Conservation (phyloP, 2,329 filamentous ascomycete species). For the Talaromyces sp. region DNA sequence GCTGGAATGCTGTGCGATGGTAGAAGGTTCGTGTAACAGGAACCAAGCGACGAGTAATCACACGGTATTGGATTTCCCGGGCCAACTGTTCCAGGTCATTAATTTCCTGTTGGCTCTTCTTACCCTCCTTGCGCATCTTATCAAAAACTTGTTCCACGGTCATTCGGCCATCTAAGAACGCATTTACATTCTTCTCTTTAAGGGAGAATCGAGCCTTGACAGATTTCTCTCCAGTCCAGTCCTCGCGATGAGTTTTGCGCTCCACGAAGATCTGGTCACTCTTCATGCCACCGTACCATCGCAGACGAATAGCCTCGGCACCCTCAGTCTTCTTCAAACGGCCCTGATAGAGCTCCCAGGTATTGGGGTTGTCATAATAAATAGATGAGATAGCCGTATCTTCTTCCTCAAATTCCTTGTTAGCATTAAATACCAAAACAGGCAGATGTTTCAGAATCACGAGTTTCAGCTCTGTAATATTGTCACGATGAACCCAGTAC, state of each 20-base stretch:
- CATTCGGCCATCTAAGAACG: conserved; percentile 81
- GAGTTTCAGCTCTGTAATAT: conserved; percentile 96
- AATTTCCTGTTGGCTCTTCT: conserved; percentile 90
- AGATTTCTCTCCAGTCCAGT: conserved; percentile 98
- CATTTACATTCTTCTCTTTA: conserved; percentile 97
- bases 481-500: conserved; percentile 99
- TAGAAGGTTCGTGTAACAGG: conserved; percentile 97
- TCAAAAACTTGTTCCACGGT: conserved; percentile 90
- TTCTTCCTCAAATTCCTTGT: conserved; percentile 89
- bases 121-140: conserved; percentile 92
- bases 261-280: conserved; percentile 95
- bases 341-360: conserved; percentile 91
- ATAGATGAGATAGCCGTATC: conserved; percentile 97
- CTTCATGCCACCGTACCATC: conserved; percentile 98
- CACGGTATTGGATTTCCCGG: conserved; percentile 89
- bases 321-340: conserved; percentile 97
- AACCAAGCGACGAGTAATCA: conserved; percentile 80
- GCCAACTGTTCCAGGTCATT: conserved; percentile 86
- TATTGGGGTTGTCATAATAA: conserved; percentile 95
- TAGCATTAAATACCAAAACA: conserved; percentile 94
- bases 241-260: conserved; percentile 95
- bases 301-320: conserved; percentile 90
- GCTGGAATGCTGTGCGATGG: conserved; percentile 95
- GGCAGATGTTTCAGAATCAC: conserved; percentile 97
- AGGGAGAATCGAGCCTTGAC: conserved; percentile 94